Base-by-base conservation (phyloP, 1,139 yeast species). In the Groenewaldozyma auringiensis region DNA sequence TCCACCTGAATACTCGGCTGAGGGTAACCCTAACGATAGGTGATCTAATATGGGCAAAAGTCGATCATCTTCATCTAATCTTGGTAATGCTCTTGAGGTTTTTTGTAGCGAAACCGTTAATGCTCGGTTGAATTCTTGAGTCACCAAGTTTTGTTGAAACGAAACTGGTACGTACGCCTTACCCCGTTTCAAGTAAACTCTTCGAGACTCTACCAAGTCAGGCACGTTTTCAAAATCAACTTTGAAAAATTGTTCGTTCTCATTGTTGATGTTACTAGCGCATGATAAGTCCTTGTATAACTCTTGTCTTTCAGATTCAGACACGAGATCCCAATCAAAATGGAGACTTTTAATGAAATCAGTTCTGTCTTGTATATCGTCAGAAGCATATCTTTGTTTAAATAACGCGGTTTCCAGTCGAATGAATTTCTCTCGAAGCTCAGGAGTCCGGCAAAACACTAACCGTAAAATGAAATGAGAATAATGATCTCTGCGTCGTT, bases 21-120 rank as follows among this genome's bases (percentile, higher is more conserved):
- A 57, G 20, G 57, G 48, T 60, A 84, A 86, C 16, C 46, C 48
- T 17, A 37, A 37, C 0, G 94, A 79, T 45, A 92, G 66, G 58
- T 88, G 88, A 59, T 79, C 79, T 50, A 92, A 70, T 25, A 94
- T 77, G 0, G 97, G 97, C 40, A 87, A 68, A 41, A 92, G 66
- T 49, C 99, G 72, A 61, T 88, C 95, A 60, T 89, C 96, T 66
- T 92, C 97, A 58, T 88, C 96, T 46, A 92, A 69, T 17, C 94
- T 72, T 2, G 96, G 95, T 45, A 89, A 68, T 21, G 84, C 75
- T 56, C 83, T 84, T 56, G 87, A 83, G 0, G 97, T 86, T 47
- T 72, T 69, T 20, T 80, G 65, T 50, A 92, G 69, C 34, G 79
- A 78, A 8, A 67, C 62, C 3, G 64, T 62, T 43, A 94, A 70